Evolutionary conservation across 1,139 yeast genomes (phyloP).

Genomic region (Saccharomyces hybrid): DNA sequence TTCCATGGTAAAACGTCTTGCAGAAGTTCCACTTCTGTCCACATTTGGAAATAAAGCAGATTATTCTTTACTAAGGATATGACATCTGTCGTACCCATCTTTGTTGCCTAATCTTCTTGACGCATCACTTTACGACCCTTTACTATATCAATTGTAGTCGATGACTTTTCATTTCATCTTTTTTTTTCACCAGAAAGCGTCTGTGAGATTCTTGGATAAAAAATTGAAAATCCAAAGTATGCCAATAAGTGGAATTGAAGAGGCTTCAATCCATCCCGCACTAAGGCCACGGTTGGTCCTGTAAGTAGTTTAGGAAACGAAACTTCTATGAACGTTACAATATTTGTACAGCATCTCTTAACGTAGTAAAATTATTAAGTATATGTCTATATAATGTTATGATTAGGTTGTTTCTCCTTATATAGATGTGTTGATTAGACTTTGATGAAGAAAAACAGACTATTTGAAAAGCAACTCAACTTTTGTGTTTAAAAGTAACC

Average conservation of each 20-base stretch:
- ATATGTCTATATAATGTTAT: not conserved
- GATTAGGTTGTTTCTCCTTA: not conserved
- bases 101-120: not conserved
- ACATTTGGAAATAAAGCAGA: constrained; percentile 45
- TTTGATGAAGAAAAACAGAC: not conserved
- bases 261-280: too few species aligned
- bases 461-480: not conserved
- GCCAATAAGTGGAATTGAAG: too few species aligned
- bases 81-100: not conserved
- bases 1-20: constrained; percentile 13
- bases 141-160: too few species aligned
- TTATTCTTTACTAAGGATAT: constrained; percentile 32
- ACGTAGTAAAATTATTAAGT: not conserved
- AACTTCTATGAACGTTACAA: too few species aligned
- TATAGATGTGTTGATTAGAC: not conserved
- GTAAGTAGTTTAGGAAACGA: not conserved
- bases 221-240: too few species aligned
- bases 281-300: too few species aligned
- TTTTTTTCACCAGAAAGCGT: too few species aligned
- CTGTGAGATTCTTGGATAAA: too few species aligned
- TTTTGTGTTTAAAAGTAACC: not conserved
- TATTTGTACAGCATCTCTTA: too few species aligned
- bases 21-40: constrained; percentile 41
- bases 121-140: too few species aligned
- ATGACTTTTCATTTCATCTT: too few species aligned